These are phyloP conservation scores for Leccinellum rugosiceps DNA, from an alignment of 768 basidiomycete genomes.

Conservation along the genomic window DNA sequence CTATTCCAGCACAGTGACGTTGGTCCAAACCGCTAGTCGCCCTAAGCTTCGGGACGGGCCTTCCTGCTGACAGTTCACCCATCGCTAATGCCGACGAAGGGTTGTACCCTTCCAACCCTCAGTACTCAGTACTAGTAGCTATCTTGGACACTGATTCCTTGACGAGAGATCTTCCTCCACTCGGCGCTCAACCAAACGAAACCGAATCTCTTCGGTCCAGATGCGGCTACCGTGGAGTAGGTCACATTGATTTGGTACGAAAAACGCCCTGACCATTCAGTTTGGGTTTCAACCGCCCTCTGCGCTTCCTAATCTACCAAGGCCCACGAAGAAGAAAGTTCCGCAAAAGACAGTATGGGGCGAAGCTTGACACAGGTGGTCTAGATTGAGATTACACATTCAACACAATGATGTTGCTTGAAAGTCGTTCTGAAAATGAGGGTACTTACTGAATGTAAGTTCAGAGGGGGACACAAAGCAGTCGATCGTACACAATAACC, in stretches of 20 bases:
- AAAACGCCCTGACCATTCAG: constrained; percentile 52
- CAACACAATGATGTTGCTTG: no score
- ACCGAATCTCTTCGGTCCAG: constrained; percentile 29
- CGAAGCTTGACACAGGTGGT: constrained; percentile 37
- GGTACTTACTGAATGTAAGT: no score
- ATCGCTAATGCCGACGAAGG: constrained; percentile 75
- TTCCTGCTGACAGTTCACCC: constrained; percentile 38
- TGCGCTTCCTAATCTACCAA: not conserved
- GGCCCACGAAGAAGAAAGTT: constrained; percentile 7
- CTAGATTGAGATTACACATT: constrained; percentile 56
- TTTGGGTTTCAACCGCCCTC: constrained; percentile 43
- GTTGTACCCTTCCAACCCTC: constrained; percentile 32
- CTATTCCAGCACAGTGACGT: no score
- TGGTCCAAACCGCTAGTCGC: no score
- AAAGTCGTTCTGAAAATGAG: no score
- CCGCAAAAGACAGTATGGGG: constrained; percentile 27
- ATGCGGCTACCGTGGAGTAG: constrained; percentile 54
- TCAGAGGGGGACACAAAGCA: no score
- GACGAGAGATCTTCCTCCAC: constrained; percentile 39
- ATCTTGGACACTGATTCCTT: not conserved
- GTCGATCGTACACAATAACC: no score
- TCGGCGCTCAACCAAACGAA: constrained; percentile 27
- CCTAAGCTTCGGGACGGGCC: no score
- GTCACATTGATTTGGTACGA: constrained; percentile 60
- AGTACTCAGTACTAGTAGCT: not conserved